Percentiles rank a stretch among this genome's conserved stretches.
phyloP scores from a whole-genome alignment of 768 basidiomycete species.

The Mycena filopes region DNA sequence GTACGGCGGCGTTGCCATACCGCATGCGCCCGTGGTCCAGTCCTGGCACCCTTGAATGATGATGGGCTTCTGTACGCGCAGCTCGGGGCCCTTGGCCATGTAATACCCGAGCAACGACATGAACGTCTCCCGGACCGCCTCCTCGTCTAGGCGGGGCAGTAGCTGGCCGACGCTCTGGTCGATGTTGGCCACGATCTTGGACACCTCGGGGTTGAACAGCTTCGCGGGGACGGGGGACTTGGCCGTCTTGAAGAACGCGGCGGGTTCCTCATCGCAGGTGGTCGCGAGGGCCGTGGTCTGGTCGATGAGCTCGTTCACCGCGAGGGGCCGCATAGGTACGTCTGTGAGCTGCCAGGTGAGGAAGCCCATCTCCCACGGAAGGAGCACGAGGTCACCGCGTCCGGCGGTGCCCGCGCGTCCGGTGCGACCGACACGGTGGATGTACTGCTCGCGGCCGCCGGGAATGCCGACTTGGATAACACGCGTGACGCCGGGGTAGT shows the following conservation, averaged over 20 bases:
- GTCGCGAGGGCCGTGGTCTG: constrained; percentile 60
- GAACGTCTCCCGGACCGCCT: constrained; percentile 69
- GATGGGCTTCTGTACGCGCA: constrained; percentile 55
- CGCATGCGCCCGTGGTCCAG: constrained; percentile 70
- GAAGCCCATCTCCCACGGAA: constrained; percentile 83
- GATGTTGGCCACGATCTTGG: constrained; percentile 40
- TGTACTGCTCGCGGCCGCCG: constrained; percentile 72
- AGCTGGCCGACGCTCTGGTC: constrained; percentile 44
- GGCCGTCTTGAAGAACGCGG: constrained; percentile 42
- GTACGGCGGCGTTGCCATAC: constrained; percentile 61
- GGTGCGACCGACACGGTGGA: constrained; percentile 89
- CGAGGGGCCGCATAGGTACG: constrained; percentile 75
- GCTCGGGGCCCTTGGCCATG: constrained; percentile 56
- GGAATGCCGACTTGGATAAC: constrained; percentile 94
- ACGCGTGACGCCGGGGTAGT: constrained; percentile 89
- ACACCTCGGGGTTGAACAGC: constrained; percentile 27
- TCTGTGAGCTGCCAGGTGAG: constrained; percentile 67
- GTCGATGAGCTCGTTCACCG: constrained; percentile 55
- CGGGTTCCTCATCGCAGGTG: constrained; percentile 57
- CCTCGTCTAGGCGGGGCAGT: constrained; percentile 52
- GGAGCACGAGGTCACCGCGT: constrained; percentile 82
- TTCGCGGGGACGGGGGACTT: constrained; percentile 7
- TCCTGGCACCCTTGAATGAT: constrained; percentile 67
- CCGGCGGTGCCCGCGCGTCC: constrained; percentile 74
- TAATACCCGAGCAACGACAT: constrained; percentile 81